These are phyloP conservation scores for Rhodotorula babjevae DNA, from an alignment of 768 basidiomycete genomes.

Conservation along the genomic window DNA sequence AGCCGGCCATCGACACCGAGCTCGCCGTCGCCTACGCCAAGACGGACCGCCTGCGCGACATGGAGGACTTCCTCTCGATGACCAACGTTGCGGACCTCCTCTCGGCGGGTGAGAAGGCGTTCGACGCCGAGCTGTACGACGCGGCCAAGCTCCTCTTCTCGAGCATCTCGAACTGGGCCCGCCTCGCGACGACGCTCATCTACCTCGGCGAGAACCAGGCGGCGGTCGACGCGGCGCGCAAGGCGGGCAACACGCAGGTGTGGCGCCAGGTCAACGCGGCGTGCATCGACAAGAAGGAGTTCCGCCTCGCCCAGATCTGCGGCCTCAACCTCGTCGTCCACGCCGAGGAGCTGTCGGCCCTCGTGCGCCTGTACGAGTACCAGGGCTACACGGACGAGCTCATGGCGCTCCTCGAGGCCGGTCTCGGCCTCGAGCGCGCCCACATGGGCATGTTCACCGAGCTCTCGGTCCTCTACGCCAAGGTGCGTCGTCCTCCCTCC, in stretches of 20 bases:
- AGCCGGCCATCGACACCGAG: conserved; percentile 97
- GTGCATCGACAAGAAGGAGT: conserved; percentile 94
- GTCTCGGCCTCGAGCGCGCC: conserved; percentile 90
- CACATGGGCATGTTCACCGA: conserved; percentile 99
- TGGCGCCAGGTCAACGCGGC: conserved; percentile 99
- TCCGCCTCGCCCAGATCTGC: conserved; percentile 96
- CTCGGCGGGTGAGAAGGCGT: conserved; percentile 97
- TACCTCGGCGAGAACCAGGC: conserved; percentile 97
- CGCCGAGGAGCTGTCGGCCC: conserved; percentile 55
- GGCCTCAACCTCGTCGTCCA: conserved; percentile 97
- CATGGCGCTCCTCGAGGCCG: conserved; percentile 83
- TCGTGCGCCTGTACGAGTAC: conserved; percentile 76
- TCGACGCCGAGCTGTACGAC: conserved; percentile 95
- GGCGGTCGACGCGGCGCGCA: conserved; percentile 97
- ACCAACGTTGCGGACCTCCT: conserved; percentile 97
- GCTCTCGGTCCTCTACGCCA: conserved; percentile 83
- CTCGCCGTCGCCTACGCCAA: conserved; percentile 97
- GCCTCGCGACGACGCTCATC: conserved; percentile 94
- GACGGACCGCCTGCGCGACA: conserved; percentile 80
- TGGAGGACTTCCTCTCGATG: conserved; percentile 98
- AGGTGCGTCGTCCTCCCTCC: conserved; percentile 50
- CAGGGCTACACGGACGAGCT: conserved; percentile 93
- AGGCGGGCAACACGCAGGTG: conserved; percentile 99
- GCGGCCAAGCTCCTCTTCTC: conserved; percentile 92
- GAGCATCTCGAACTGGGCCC: conserved; percentile 98